Evolutionary conservation across 2,329 filamentous ascomycete species (phyloP).

Genomic region (Fusarium sp.): DNA sequence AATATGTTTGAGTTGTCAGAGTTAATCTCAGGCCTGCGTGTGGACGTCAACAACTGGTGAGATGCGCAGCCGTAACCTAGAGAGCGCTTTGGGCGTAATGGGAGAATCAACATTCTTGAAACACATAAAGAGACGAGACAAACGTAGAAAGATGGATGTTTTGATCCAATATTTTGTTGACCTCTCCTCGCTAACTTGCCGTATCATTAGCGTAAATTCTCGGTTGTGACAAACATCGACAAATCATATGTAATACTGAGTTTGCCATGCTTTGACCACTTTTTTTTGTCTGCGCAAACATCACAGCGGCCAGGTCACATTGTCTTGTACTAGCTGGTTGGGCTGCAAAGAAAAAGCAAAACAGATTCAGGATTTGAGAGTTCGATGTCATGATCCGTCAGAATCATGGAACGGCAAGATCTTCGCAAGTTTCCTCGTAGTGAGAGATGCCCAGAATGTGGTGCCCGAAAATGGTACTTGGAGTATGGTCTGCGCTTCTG

Average conservation of each 20-base stretch:
- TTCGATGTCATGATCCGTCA: not conserved
- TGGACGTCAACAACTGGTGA: not conserved
- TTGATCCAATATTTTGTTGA: not conserved
- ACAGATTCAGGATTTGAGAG: not conserved
- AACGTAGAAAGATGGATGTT: not conserved
- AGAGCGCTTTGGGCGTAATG: not conserved
- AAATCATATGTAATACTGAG: constrained; percentile 5
- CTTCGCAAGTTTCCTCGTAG: constrained; percentile 64
- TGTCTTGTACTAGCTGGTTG: not conserved
- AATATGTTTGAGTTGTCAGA: not conserved
- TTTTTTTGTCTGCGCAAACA: constrained; percentile 22
- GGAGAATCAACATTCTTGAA: not conserved
- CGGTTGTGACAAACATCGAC: not conserved
- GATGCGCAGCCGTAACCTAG: not conserved
- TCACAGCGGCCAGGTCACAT: not conserved
- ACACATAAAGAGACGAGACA: not conserved
- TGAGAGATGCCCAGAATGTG: constrained; percentile 72
- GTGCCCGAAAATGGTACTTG: constrained; percentile 76
- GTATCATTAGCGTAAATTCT: not conserved
- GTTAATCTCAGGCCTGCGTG: too few species aligned
- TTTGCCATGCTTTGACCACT: constrained; percentile 5
- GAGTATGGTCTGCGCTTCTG: constrained; percentile 84
- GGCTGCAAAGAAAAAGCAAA: not conserved
- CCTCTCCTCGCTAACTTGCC: not conserved
- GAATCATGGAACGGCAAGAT: constrained; percentile 55